Evolutionary conservation across 257 asterid genomes (phyloP), one percentile per base, ranked within the genome.

Genomic region (Plectranthus barbatus): DNA sequence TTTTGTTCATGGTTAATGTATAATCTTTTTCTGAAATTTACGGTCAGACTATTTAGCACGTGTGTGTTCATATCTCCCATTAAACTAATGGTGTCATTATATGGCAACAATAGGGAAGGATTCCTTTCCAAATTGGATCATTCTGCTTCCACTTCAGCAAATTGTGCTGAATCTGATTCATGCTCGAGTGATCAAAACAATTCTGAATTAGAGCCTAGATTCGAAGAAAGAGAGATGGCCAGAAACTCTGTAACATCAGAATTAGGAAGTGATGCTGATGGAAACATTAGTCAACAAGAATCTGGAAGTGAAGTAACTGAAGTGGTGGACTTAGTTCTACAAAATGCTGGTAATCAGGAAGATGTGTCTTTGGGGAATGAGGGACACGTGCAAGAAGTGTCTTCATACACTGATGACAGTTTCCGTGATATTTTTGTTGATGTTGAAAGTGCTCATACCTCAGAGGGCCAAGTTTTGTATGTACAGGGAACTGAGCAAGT

Each of bases 71-170:
- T 40, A 8, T 42, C 24, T 34, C 20, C 41, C 8, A 8, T 33
- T 44, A 39, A 37, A 47, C 34, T 59, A 18, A 34, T 48, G 31
- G 54, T 39, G 21, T 29, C 53, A 20, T 44, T 24, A 20, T 66
- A 34, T 67, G 58, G 19, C 61, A 58, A n/a, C n/a, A n/a, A 47
- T 83, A 91, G 98, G 83, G 98, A 91, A 74, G 98, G 85, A 23
- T 86, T 88, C 65, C 77, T 86, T 63, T 91, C 94, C 69, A 86
- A 84, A 77, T 61, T 82, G 79, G 92, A 73, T 46, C 72, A 53
- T 60, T 74, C 79, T 61, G 72, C 76, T 50, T 67, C 76, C 33
- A 60, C 78, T 60, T 80, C 83, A 24, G 64, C 56, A 26, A 63
- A 76, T 64, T 68, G 41, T 70, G 62, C 69, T 21, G 83, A 68